phyloP scores from a whole-genome alignment of 139 green algal genomes.

The Marvania coccoides region DNA sequence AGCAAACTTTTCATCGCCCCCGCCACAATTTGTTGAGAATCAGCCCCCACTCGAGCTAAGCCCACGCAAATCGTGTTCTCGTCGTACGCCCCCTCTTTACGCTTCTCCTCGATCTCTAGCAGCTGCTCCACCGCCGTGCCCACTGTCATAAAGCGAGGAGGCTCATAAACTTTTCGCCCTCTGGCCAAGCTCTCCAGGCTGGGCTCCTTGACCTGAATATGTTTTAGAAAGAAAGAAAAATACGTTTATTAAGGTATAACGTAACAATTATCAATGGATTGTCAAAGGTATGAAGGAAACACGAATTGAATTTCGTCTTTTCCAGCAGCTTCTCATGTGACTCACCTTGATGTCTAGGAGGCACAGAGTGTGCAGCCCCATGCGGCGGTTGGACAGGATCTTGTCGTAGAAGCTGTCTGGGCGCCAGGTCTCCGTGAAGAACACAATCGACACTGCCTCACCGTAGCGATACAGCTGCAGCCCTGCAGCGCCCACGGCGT shows the following conservation, averaged over 20 bases:
- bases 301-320: not conserved
- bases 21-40: slow-evolving; percentile 58
- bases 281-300: not conserved
- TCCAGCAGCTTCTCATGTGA: not conserved
- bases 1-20: slow-evolving; percentile 56
- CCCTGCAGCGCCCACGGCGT: slow-evolving; percentile 84
- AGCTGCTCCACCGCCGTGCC: slow-evolving; percentile 73
- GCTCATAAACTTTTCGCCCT: slow-evolving; percentile 84
- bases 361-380: slow-evolving; percentile 91
- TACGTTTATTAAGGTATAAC: not conserved
- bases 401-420: slow-evolving; percentile 87
- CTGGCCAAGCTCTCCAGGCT: slow-evolving; percentile 73
- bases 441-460: slow-evolving; percentile 89
- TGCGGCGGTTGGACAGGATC: slow-evolving; percentile 48
- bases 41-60: slow-evolving; percentile 71
- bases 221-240: not conserved
- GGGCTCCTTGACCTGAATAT: slow-evolving; percentile 81
- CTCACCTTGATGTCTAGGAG: slow-evolving; percentile 88
- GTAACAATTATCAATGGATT: not conserved
- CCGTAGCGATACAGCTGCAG: slow-evolving; percentile 96
- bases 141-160: slow-evolving; percentile 63
- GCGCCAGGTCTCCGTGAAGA: slow-evolving; percentile 96
- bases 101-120: slow-evolving; percentile 75
- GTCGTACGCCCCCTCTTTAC: slow-evolving; percentile 54
- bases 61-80: slow-evolving; percentile 66